These are phyloP conservation scores for Dictyostelium firmibasis DNA, from an alignment of 78 protist genomes.

Conservation along the genomic window DNA sequence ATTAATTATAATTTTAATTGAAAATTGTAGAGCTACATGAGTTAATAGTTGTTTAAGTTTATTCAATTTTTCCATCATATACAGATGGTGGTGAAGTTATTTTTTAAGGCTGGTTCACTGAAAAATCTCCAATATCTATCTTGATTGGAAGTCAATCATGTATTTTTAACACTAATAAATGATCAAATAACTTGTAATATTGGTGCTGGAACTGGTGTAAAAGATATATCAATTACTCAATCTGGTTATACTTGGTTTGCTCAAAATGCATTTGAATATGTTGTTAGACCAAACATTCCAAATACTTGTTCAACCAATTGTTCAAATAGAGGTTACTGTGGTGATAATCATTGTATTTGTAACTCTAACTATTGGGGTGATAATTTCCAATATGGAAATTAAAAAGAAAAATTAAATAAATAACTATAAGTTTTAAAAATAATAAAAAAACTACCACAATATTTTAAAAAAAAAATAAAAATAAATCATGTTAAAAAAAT, in stretches of 20 bases:
- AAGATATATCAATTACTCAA: not conserved
- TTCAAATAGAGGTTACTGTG: not conserved
- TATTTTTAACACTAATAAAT: not conserved
- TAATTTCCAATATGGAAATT: not conserved
- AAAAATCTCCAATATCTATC: not conserved
- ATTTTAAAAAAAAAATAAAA: too few species aligned
- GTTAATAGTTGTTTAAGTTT: not conserved
- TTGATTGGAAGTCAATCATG: not conserved
- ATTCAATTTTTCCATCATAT: not conserved
- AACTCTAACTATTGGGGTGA: not conserved
- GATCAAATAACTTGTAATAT: not conserved
- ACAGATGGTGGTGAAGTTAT: not conserved
- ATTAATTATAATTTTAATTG: not conserved
- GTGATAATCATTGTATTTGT: not conserved
- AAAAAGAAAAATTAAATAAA: not conserved
- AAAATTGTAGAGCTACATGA: not conserved
- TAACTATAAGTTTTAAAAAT: too few species aligned
- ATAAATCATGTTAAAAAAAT: too few species aligned
- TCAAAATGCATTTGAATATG: not conserved
- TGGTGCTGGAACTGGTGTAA: constrained; percentile 6
- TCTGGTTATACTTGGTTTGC: not conserved
- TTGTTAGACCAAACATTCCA: not conserved
- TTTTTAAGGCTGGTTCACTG: not conserved
- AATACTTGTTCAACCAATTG: not conserved
- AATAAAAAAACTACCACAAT: too few species aligned